A percentile compares a stretch with the other conserved stretches of the same genome.
phyloP scores from a whole-genome alignment of 164 flowering plant genomes.

The Cinnamomum chago region DNA sequence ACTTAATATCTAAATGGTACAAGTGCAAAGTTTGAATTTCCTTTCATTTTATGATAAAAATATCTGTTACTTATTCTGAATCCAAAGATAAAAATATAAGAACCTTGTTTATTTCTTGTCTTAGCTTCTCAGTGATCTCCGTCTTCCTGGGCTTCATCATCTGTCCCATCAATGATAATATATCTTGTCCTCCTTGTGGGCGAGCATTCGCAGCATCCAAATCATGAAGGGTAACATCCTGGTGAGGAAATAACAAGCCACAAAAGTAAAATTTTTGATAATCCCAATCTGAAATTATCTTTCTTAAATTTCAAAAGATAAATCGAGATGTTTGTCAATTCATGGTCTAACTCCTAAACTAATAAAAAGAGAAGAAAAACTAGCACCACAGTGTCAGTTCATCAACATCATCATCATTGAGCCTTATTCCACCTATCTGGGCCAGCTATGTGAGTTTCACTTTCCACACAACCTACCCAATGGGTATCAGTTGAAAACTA shows the following conservation, averaged over 20 bases:
- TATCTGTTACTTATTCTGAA: not conserved
- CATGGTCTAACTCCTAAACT: not conserved
- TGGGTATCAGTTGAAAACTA: not conserved
- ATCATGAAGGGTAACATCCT: constrained; percentile 65
- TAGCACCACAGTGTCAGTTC: not conserved
- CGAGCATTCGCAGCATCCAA: constrained; percentile 70
- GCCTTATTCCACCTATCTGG: too few relatives aligned
- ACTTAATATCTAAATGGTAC: too few relatives aligned
- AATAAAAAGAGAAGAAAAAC: not conserved
- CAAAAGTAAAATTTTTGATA: not conserved
- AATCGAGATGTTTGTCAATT: not conserved
- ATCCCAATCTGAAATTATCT: not conserved
- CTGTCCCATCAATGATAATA: constrained; percentile 63
- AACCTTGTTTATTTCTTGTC: constrained; percentile 96
- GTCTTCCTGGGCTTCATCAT: constrained; percentile 98
- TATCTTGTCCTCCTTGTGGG: constrained; percentile 70
- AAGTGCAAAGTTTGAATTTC: too few relatives aligned
- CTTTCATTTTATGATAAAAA: too few relatives aligned
- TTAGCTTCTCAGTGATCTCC: constrained; percentile 90
- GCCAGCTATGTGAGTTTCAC: too few relatives aligned
- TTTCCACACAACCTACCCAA: not conserved
- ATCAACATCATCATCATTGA: too few relatives aligned
- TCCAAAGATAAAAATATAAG: constrained; percentile 21
- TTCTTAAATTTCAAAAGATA: not conserved
- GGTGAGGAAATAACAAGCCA: constrained; percentile 10